Percentiles rank a stretch among this genome's conserved stretches.
Conservation (phyloP, 73 alveolate species). For the Urostyla sp. region DNA sequence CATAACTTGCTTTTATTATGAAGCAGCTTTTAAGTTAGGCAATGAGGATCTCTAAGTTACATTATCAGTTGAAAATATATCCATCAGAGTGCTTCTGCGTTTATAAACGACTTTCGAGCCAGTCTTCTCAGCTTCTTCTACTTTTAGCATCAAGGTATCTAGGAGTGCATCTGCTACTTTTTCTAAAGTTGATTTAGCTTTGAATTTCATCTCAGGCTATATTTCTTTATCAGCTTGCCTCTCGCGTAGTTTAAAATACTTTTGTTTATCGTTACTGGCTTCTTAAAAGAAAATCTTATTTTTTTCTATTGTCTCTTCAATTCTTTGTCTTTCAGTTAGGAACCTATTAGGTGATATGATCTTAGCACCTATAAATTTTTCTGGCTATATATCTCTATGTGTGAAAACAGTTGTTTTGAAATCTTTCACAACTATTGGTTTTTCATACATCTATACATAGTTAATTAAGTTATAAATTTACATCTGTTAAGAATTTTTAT, state of each 20-base stretch:
- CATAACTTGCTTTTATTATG: too few species aligned
- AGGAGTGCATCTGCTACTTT: slow-evolving; percentile 22
- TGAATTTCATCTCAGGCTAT: slow-evolving; percentile 48
- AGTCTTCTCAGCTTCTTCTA: too few species aligned
- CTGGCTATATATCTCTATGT: not conserved
- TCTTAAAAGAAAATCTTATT: slow-evolving; percentile 2
- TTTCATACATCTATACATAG: slow-evolving; percentile 2
- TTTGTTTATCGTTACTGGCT: slow-evolving; percentile 8
- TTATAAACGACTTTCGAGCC: too few species aligned
- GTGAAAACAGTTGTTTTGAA: not conserved
- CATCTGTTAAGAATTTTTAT: slow-evolving; percentile 5
- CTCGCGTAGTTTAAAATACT: not conserved
- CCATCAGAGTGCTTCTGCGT: too few species aligned
- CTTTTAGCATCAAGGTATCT: not conserved
- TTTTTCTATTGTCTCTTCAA: not conserved
- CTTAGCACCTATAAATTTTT: not conserved
- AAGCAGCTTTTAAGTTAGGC: too few species aligned
- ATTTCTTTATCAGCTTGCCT: slow-evolving; percentile 47
- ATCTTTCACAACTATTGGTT: slow-evolving; percentile 1
- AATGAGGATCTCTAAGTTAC: too few species aligned
- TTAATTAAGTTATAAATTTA: not conserved
- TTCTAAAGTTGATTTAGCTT: slow-evolving; percentile 46
- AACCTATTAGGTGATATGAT: slow-evolving; percentile 15
- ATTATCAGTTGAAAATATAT: too few species aligned
- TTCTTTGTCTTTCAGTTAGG: slow-evolving; percentile 11